Evolutionary conservation across 768 basidiomycete species (phyloP).

Genomic region (Tylopilus felleus): DNA sequence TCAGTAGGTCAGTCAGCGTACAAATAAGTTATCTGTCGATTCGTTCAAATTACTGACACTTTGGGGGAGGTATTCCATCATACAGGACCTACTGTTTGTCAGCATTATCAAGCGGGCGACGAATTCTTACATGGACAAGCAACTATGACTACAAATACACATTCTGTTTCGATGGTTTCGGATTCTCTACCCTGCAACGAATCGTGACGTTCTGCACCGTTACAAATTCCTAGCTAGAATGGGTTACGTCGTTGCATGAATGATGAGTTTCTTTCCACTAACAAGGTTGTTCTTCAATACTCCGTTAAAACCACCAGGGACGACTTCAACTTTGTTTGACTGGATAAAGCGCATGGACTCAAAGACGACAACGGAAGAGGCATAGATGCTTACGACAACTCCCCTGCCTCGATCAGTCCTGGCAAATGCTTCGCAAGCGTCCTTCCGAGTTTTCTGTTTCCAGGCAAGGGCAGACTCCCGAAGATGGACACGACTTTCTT

Average conservation of each 20-base stretch:
- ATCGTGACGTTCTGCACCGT: not conserved
- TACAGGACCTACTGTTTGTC: no score
- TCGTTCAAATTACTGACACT: no score
- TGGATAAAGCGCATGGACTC: no score
- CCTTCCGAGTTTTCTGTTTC: not conserved
- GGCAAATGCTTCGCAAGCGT: not conserved
- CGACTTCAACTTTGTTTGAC: conserved; percentile 3
- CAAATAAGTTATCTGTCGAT: no score
- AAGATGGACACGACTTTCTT: not conserved
- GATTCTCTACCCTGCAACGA: not conserved
- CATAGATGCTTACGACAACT: not conserved
- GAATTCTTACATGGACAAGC: no score
- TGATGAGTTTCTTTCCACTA: conserved; percentile 25
- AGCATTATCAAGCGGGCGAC: no score
- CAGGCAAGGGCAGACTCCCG: not conserved
- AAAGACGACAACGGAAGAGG: not conserved
- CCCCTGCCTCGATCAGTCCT: not conserved
- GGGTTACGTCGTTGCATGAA: no score
- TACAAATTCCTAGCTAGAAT: no score
- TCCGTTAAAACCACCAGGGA: conserved; percentile 35
- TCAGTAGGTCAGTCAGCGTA: no score
- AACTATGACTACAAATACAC: no score
- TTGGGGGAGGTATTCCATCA: no score
- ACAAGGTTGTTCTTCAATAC: conserved; percentile 34
- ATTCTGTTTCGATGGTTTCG: no score